Evolutionary conservation across 2,329 filamentous ascomycete species (phyloP).

Genomic region (Colletotrichum sp.): DNA sequence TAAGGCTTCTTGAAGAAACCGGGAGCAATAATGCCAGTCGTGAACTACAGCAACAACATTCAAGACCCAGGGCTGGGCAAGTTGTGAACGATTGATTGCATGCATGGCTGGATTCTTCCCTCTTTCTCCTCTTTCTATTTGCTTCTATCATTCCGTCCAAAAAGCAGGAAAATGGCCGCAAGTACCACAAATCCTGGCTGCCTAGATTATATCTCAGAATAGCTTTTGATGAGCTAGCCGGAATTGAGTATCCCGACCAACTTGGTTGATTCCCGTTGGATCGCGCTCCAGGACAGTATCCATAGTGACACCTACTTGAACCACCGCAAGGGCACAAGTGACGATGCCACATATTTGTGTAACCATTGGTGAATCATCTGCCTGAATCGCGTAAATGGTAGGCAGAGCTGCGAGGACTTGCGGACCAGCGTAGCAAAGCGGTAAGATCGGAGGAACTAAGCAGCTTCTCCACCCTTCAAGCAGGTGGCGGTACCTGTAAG

Average conservation of each 20-base stretch:
- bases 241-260: neutral
- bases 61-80: too few species aligned
- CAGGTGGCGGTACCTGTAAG: neutral
- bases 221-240: neutral
- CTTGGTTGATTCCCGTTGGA: neutral
- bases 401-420: neutral
- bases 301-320: neutral
- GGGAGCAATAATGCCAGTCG: fast-evolving
- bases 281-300: neutral
- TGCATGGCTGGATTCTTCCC: too few species aligned
- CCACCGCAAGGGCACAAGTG: neutral
- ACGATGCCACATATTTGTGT: neutral
- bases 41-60: too few species aligned
- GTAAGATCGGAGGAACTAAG: neutral
- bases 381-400: neutral
- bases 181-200: too few species aligned
- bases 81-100: too few species aligned
- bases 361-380: neutral
- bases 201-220: neutral
- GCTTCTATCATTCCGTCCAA: too few species aligned
- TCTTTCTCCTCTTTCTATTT: too few species aligned
- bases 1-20: too few species aligned
- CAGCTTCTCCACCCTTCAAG: neutral
- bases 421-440: neutral
- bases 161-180: too few species aligned